These are phyloP conservation scores for Epichloe baconii DNA, from an alignment of 2,329 filamentous ascomycete genomes.

Conservation along the genomic window DNA sequence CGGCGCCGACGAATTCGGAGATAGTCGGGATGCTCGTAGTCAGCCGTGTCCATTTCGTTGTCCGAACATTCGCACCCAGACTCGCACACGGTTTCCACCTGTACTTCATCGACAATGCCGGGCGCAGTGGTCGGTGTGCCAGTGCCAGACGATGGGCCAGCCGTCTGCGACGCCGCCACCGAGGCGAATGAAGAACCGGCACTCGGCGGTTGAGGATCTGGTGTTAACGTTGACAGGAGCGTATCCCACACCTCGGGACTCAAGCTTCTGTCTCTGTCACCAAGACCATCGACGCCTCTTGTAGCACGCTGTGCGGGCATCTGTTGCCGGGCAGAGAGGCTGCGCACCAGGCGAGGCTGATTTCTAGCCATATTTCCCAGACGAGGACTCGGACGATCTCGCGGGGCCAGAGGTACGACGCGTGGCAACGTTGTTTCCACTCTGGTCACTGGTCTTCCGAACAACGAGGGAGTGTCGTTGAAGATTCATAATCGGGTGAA, in stretches of 20 bases:
- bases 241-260: conserved; percentile 73
- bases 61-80: conserved; percentile 43
- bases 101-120: conserved; percentile 21
- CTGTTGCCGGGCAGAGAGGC: conserved; percentile 2
- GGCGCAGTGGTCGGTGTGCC: conserved; percentile 24
- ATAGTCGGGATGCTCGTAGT: conserved; percentile 21
- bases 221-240: conserved; percentile 65
- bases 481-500: background rate
- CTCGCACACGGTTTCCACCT: conserved; percentile 32
- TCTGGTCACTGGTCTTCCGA: background rate
- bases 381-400: background rate
- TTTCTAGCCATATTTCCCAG: background rate
- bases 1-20: conserved; percentile 7
- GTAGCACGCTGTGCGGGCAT: conserved; percentile 2
- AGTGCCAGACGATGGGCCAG: conserved; percentile 32
- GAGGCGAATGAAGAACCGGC: conserved; percentile 74
- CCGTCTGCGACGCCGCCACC: conserved; percentile 29
- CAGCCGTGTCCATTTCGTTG: conserved; percentile 39
- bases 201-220: conserved; percentile 69
- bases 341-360: background rate
- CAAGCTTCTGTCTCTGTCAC: conserved; percentile 73
- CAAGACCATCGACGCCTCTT: conserved; percentile 52
- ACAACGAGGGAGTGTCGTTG: background rate
- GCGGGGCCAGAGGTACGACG: background rate
- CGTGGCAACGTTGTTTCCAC: background rate